phyloP scores from a whole-genome alignment of 2,329 filamentous ascomycete genomes.

The Ceratocystis huliohia region DNA sequence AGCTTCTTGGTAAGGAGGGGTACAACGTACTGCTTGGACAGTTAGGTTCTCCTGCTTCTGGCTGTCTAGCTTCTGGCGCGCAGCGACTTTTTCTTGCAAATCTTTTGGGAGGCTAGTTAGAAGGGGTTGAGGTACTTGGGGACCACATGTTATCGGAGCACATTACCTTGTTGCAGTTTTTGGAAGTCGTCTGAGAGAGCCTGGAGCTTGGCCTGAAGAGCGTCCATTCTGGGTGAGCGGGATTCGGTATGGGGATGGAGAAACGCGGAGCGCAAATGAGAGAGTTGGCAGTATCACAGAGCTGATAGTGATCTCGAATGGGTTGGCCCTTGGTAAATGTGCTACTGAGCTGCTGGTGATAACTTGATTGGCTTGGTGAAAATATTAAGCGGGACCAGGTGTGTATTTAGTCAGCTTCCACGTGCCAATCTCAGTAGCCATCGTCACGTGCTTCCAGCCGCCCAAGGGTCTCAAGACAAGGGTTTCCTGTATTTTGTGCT shows the following conservation, averaged over 20 bases:
- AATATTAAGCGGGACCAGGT: constrained; percentile 15
- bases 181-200: constrained; percentile 76
- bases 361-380: constrained; percentile 1
- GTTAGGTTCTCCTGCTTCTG: constrained; percentile 87
- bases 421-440: not conserved
- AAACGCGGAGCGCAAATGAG: not conserved
- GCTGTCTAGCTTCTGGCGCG: constrained; percentile 81
- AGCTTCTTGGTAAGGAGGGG: not conserved
- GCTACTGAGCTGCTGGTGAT: not conserved
- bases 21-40: constrained; percentile 58
- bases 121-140: not conserved
- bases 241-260: not conserved
- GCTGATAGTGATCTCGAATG: not conserved
- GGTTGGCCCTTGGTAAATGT: not conserved
- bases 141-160: not conserved
- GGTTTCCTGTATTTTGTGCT: not conserved
- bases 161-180: constrained; percentile 65
- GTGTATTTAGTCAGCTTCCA: not conserved
- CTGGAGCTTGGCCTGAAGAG: constrained; percentile 66
- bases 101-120: constrained; percentile 41
- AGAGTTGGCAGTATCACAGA: not conserved
- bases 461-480: not conserved
- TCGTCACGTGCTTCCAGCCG: not conserved
- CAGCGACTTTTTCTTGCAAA: constrained; percentile 60
- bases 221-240: constrained; percentile 42